Evolutionary conservation across 192 early-diverging fungal species (phyloP).

Genomic region (Entophlyctis helioformis): DNA sequence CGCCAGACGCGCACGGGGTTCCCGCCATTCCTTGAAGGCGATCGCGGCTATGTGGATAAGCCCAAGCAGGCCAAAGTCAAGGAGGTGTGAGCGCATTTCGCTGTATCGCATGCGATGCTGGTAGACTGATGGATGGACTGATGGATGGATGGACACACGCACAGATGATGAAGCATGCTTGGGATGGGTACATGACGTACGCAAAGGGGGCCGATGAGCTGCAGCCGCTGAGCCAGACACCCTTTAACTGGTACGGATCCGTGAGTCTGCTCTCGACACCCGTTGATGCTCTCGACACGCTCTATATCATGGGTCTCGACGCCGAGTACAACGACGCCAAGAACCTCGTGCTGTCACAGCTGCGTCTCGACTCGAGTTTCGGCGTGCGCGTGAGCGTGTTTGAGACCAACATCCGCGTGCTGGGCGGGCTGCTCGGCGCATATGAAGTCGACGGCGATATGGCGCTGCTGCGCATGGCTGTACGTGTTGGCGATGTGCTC

Average conservation of each 20-base stretch:
- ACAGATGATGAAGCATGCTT: slow-evolving; percentile 23
- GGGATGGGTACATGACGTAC: slow-evolving; percentile 64
- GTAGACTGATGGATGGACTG: too few species aligned
- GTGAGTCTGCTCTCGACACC: slow-evolving; percentile 39
- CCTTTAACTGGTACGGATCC: slow-evolving; percentile 23
- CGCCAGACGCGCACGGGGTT: too few species aligned
- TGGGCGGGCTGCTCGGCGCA: slow-evolving; percentile 67
- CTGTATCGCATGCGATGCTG: too few species aligned
- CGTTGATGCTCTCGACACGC: slow-evolving; percentile 78
- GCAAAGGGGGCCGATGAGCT: slow-evolving; percentile 70
- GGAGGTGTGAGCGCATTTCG: too few species aligned
- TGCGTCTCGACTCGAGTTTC: slow-evolving; percentile 60
- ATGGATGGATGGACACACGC: too few species aligned
- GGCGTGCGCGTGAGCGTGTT: slow-evolving; percentile 79
- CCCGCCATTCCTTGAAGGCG: too few species aligned
- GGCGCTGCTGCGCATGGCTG: slow-evolving; percentile 50
- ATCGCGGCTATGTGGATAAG: too few species aligned
- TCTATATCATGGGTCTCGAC: slow-evolving; percentile 71
- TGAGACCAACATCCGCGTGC: slow-evolving; percentile 75
- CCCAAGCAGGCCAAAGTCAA: too few species aligned
- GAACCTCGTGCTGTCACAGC: slow-evolving; percentile 40
- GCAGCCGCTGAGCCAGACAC: slow-evolving; percentile 8
- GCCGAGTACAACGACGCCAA: slow-evolving; percentile 66
- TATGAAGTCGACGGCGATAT: slow-evolving; percentile 61
- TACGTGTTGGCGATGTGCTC: slow-evolving; percentile 65